Conservation (phyloP, 108 stramenopile genomes). For the Seminavis robusta region DNA sequence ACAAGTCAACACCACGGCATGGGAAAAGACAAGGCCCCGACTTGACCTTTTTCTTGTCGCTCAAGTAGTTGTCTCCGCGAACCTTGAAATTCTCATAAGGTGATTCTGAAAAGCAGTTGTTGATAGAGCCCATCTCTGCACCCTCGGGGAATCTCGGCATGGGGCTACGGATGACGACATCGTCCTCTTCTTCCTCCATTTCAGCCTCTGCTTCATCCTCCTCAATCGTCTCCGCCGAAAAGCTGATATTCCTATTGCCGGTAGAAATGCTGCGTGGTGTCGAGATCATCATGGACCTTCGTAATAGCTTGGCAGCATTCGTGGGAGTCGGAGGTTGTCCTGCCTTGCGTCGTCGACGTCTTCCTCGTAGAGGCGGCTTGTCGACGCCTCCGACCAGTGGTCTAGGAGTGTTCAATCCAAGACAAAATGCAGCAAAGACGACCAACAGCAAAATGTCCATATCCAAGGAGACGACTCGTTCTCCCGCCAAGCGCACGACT, state of each 20-base stretch:
- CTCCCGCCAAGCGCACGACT: conserved; percentile 14
- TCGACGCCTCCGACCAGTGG: conserved; percentile 39
- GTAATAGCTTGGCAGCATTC: too few species aligned
- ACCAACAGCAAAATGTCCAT: conserved; percentile 41
- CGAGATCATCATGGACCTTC: too few species aligned
- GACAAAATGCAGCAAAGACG: conserved; percentile 43
- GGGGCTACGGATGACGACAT: conserved; percentile 22
- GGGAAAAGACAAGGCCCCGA: conserved; percentile 61
- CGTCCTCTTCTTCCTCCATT: conserved; percentile 11
- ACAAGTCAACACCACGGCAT: conserved; percentile 73
- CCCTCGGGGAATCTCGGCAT: conserved; percentile 56
- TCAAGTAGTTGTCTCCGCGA: conserved; percentile 71
- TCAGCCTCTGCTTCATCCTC: conserved; percentile 1
- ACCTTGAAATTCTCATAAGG: conserved; percentile 54
- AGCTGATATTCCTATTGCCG: background rate
- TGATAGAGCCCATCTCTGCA: conserved; percentile 55
- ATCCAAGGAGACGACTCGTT: conserved; percentile 33
- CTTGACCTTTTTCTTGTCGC: conserved; percentile 69
- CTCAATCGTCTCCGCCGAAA: background rate
- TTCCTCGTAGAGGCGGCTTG: conserved; percentile 4
- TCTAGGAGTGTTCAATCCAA: conserved; percentile 48
- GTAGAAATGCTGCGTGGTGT: too few species aligned
- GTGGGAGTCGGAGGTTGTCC: conserved; percentile 2
- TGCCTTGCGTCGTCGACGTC: background rate
- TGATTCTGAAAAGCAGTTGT: conserved; percentile 78